Percentiles rank a stretch among this genome's conserved stretches.
phyloP scores from a whole-genome alignment of 257 asterid species.

The Jacaranda mimosifolia region DNA sequence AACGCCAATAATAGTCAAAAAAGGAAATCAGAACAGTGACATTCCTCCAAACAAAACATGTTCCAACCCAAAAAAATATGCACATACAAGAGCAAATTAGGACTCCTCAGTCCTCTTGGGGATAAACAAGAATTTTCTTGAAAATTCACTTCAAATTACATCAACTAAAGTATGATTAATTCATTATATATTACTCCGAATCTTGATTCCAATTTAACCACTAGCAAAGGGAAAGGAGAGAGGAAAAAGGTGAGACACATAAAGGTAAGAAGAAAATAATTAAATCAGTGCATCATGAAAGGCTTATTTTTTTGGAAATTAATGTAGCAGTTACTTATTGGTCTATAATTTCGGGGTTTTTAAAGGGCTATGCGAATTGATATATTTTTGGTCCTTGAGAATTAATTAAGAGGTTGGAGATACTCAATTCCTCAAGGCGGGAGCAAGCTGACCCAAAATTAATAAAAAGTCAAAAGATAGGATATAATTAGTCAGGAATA shows the following conservation, averaged over 20 bases:
- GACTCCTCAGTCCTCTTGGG: background rate
- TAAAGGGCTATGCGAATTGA: no score
- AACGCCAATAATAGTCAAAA: background rate
- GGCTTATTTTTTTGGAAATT: no score
- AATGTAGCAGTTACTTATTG: background rate
- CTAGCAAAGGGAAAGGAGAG: background rate
- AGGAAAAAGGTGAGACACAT: no score
- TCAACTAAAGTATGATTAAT: constrained; percentile 5
- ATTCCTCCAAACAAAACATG: background rate
- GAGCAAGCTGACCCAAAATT: no score
- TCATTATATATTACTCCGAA: background rate
- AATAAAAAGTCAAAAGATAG: no score
- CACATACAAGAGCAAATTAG: background rate
- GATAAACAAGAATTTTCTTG: constrained; percentile 7
- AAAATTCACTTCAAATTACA: constrained; percentile 25
- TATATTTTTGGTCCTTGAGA: no score
- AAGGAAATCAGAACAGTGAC: background rate
- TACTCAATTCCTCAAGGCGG: no score
- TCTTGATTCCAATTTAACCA: constrained; percentile 19
- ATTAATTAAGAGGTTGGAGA: no score
- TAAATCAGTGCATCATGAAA: no score
- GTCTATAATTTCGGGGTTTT: no score
- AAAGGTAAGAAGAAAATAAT: no score
- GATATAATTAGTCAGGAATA: no score
- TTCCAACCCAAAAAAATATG: background rate